A percentile compares a stretch with the other conserved stretches of the same genome.
Conservation (phyloP, 2,329 filamentous ascomycete genomes). For the Reticulascus tulasneorum region DNA sequence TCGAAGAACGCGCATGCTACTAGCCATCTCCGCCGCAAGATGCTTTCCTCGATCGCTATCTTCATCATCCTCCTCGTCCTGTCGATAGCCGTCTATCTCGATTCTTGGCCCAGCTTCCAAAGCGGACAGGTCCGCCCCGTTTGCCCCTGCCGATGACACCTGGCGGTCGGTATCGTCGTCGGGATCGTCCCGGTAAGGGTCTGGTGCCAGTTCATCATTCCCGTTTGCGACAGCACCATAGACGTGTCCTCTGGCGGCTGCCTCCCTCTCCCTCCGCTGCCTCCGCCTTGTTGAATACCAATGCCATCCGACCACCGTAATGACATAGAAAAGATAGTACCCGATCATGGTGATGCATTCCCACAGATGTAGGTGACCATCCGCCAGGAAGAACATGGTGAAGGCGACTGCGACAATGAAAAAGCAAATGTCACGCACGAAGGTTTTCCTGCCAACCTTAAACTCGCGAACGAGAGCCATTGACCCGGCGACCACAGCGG, state of each 20-base stretch:
- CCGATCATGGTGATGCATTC: constrained; percentile 87
- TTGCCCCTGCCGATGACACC: constrained; percentile 11
- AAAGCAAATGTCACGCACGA: constrained; percentile 86
- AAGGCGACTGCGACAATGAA: constrained; percentile 85
- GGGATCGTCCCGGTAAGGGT: constrained; percentile 62
- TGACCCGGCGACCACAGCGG: constrained; percentile 89
- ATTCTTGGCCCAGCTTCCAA: constrained; percentile 44
- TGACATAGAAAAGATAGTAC: constrained; percentile 87
- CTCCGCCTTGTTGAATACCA: constrained; percentile 69
- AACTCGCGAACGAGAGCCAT: constrained; percentile 98
- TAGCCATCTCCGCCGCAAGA: constrained; percentile 77
- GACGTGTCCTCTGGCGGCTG: constrained; percentile 70
- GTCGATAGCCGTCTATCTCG: constrained; percentile 37
- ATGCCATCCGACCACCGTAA: constrained; percentile 86
- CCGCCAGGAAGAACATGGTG: constrained; percentile 80
- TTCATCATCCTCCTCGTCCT: constrained; percentile 39
- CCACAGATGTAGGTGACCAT: constrained; percentile 81
- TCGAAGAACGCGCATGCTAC: constrained; percentile 85
- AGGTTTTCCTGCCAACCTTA: constrained; percentile 82
- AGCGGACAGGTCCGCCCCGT: constrained; percentile 33
- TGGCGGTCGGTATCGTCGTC: constrained; percentile 32
- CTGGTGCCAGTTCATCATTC: constrained; percentile 49
- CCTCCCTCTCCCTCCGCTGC: constrained; percentile 59
- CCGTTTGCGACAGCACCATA: constrained; percentile 51
- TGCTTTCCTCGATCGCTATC: constrained; percentile 57